Evolutionary conservation across 257 asterid species (phyloP).

Genomic region (Nicotiana sylvestris): DNA sequence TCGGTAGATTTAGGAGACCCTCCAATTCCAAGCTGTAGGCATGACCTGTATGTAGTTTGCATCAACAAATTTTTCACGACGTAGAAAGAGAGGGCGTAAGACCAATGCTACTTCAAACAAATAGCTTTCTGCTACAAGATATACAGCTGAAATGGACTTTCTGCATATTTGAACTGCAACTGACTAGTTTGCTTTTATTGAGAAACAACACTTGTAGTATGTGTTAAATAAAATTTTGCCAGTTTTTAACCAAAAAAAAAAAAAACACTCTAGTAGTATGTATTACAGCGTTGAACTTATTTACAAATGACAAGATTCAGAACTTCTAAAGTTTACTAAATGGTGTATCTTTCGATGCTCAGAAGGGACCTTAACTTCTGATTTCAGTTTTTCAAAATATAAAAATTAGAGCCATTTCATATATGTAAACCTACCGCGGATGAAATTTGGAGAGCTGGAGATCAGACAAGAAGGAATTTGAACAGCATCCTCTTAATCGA

Average conservation of each 20-base stretch:
- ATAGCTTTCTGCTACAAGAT: not conserved
- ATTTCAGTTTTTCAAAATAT: not conserved
- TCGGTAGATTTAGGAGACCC: slow-evolving; percentile 16
- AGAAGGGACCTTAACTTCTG: not conserved
- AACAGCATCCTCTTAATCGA: slow-evolving; percentile 21
- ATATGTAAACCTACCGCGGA: slow-evolving; percentile 17
- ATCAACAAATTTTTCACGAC: not conserved
- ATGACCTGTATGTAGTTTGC: slow-evolving; percentile 25
- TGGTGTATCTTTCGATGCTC: not conserved
- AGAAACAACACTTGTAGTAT: not conserved
- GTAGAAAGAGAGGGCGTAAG: not conserved
- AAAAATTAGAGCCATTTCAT: not conserved
- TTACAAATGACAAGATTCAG: not conserved
- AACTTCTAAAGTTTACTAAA: not conserved
- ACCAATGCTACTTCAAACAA: not conserved
- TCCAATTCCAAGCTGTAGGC: slow-evolving; percentile 15
- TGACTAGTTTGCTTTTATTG: not conserved
- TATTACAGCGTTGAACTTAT: not conserved
- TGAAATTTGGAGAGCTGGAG: slow-evolving; percentile 20
- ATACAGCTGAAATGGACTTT: not conserved
- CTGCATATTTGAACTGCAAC: not conserved
- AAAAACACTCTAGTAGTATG: too few species aligned
- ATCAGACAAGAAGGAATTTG: slow-evolving; percentile 18
- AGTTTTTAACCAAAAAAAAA: too few species aligned
- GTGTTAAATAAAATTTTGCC: too few species aligned